Base-by-base conservation (phyloP, 495 filamentous ascomycete species). In the Choiromyces venosus region DNA sequence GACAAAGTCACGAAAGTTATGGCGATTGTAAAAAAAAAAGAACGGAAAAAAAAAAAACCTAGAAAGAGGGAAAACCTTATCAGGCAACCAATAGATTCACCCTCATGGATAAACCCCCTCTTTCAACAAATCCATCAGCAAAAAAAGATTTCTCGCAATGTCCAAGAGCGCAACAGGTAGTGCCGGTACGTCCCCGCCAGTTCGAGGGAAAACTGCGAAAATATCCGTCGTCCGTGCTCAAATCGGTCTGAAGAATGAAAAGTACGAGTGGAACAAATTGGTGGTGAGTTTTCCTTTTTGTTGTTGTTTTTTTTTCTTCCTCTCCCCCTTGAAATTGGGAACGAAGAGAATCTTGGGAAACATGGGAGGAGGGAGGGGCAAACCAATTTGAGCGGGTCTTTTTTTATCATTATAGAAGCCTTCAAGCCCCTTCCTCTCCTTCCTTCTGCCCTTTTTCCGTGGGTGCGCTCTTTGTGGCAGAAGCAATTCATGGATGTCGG, bases 11-110 rank as follows among this genome's bases (percentile, higher is more conserved):
- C 33, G 40, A 33, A 35, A 46, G 16, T 29, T 35, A 19, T 67
- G 40, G 1, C 33, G 16, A 18, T 35, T n/a, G n/a, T 25, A 65
- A 35, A 44, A 33, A 9, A 36, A 39, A 67, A 12, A 36, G 1
- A 61, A 61, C 25, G 39, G 67, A 61, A 56, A 65, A 65, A 65
- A 65, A 29, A 65, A 29, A 65, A 65, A 65, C 33, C 33, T 25
- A 37, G 14, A 38, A 72, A 35, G 4, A 35, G 25, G 37, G 8
- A 38, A 66, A 19, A 0, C 65, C 65, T 6, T 66, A 66, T 35
- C 35, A 21, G 4, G 36, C 38, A 37, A 37, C 36, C 19, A 67
- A 67, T 37, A 19, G 36, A 40, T 67, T n/a, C 38, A n/a, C 6
- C 66, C 66, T 67, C 3, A 37, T 37, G 36, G 36, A 67, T 67